Conservation (phyloP, 148 eudicot species). For the Fallopia convolvulus region DNA sequence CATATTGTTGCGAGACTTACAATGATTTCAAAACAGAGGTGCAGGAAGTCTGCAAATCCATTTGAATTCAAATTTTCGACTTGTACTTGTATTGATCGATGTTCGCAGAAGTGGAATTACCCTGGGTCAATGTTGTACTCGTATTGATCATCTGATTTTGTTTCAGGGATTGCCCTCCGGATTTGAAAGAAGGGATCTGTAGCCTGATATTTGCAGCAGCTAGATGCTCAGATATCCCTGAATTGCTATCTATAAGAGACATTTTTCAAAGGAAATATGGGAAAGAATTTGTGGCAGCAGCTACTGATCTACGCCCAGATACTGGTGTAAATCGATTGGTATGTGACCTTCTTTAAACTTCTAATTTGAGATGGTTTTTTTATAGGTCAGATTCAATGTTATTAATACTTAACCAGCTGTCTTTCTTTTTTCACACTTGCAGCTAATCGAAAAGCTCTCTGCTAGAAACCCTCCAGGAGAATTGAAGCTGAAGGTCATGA, state of each 20-base stretch:
- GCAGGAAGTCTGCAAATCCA: not conserved
- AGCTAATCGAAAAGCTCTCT: constrained; percentile 38
- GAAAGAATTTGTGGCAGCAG: constrained; percentile 86
- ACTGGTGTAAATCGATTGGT: constrained; percentile 95
- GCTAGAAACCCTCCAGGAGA: constrained; percentile 38
- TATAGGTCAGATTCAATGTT: not conserved
- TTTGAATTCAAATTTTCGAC: not conserved
- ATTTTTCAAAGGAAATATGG: constrained; percentile 88
- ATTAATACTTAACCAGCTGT: not conserved
- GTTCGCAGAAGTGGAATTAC: too few species aligned
- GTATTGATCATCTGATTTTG: not conserved
- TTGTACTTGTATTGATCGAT: not conserved
- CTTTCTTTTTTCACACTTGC: not conserved
- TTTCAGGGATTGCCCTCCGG: constrained; percentile 73
- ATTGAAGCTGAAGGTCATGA: constrained; percentile 52
- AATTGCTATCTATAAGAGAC: constrained; percentile 59
- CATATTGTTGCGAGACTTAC: constrained; percentile 65
- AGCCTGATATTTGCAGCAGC: constrained; percentile 92
- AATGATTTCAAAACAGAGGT: constrained; percentile 83
- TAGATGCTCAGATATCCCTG: constrained; percentile 91
- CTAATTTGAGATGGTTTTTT: not conserved
- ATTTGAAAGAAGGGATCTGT: constrained; percentile 81
- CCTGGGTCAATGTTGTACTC: too few species aligned
- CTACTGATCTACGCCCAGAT: constrained; percentile 88
- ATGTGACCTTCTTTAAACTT: not conserved